Evolutionary conservation across 371 early-diverging fungal species (phyloP).

Genomic region (Mortierella sp.): DNA sequence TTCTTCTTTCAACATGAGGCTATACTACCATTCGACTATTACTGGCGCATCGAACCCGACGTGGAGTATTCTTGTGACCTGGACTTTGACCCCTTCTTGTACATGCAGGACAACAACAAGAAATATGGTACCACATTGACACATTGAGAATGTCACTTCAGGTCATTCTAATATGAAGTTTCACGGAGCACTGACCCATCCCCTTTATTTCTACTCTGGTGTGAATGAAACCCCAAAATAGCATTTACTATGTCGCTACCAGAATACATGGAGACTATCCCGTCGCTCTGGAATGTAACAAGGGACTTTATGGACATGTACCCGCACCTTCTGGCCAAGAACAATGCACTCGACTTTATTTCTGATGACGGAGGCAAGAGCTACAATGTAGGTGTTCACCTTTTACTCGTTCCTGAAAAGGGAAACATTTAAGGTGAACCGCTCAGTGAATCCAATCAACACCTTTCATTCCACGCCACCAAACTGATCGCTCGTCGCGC

Average conservation of each 20-base stretch:
- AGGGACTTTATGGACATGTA: slow-evolving; percentile 66
- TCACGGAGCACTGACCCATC: neutral
- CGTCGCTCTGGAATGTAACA: slow-evolving; percentile 83
- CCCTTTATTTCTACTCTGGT: neutral
- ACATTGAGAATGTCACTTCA: neutral
- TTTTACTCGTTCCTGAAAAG: neutral
- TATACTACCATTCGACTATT: slow-evolving; percentile 87
- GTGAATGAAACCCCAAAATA: neutral
- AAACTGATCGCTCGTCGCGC: neutral
- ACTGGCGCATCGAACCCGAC: slow-evolving; percentile 98
- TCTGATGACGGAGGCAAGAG: slow-evolving; percentile 47
- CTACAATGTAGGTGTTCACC: slow-evolving; percentile 36
- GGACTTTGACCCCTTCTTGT: slow-evolving; percentile 92
- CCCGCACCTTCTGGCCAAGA: slow-evolving; percentile 58
- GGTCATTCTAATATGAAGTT: neutral
- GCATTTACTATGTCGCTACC: slow-evolving; percentile 81
- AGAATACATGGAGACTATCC: slow-evolving; percentile 87
- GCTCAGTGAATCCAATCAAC: neutral
- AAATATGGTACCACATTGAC: slow-evolving; percentile 74
- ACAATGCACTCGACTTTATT: slow-evolving; percentile 60
- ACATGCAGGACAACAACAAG: slow-evolving; percentile 85
- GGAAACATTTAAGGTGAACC: neutral
- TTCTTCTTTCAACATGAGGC: slow-evolving; percentile 90
- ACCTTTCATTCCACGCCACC: neutral
- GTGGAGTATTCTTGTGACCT: slow-evolving; percentile 91